phyloP scores from a whole-genome alignment of 2,329 filamentous ascomycete genomes.

The Fusarium coffeatum region DNA sequence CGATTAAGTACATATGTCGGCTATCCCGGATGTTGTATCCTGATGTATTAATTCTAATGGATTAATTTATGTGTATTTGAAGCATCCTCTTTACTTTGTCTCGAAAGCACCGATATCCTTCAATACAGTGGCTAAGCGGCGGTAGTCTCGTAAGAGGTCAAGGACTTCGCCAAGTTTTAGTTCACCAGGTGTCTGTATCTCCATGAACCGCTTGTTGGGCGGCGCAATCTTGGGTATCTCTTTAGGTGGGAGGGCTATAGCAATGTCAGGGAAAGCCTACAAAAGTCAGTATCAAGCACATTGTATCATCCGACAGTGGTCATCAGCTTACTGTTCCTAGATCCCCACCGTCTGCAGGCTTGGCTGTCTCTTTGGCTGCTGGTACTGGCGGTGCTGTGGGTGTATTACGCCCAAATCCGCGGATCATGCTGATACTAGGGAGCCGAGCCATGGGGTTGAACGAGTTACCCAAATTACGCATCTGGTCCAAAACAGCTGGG shows the following conservation, averaged over 20 bases:
- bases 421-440: conserved; percentile 77
- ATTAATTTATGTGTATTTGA: conserved; percentile 16
- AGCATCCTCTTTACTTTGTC: conserved; percentile 48
- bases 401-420: conserved; percentile 75
- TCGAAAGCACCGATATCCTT: conserved; percentile 72
- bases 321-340: conserved; percentile 63
- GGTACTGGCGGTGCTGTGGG: conserved; percentile 52
- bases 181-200: conserved; percentile 75
- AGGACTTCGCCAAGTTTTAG: conserved; percentile 79
- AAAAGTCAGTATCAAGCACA: conserved; percentile 2
- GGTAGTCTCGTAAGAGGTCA: conserved; percentile 78
- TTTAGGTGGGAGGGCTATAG: conserved; percentile 65
- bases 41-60: conserved; percentile 25
- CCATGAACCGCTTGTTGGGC: conserved; percentile 79
- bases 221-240: conserved; percentile 68
- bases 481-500: conserved; percentile 79
- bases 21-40: conserved; percentile 9
- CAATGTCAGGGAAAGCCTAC: conserved; percentile 72
- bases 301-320: not conserved
- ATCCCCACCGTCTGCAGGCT: conserved; percentile 64
- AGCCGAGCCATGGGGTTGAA: conserved; percentile 86
- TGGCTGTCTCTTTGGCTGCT: conserved; percentile 54
- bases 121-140: conserved; percentile 73
- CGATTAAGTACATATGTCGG: not conserved
- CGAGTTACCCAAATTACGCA: conserved; percentile 82